Evolutionary conservation across 1,284 basidiomycete genomes (phyloP), one percentile per base, ranked within the genome.

Genomic region (Leccinum griseonigrum): DNA sequence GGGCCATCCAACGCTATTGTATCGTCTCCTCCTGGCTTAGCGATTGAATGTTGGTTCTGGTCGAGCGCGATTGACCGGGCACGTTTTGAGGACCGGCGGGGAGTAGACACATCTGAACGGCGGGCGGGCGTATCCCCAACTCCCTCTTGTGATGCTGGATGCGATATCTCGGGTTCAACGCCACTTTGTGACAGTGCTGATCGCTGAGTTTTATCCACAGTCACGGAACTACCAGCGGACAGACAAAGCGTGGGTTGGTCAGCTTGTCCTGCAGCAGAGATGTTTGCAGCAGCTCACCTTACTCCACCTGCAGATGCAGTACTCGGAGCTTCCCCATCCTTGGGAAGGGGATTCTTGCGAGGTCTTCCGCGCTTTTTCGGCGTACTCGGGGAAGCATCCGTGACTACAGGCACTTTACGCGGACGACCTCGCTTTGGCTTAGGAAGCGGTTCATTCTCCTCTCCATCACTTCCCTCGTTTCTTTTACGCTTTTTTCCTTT

Each of bases 361-460:
- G 79, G 79, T 57, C 78, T 68, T 32, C 76, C 78, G 7, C 70
- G 71, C 60, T 75, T 75, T 64, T 63, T 65, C 57, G 70, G 62
- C 22, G 54, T 32, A 40, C 57, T 54, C 10, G 56, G 54, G 8
- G 59, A 55, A 61, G 56, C 7, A 58, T 63, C 62, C 56, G 65
- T 36, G 40, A 28, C 54, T 58, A 52, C 48, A 54, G 63, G 50
- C n/a, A 58, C 51, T 61, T 77, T 81, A 43, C 68, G 71, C 4
- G 78, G 75, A 18, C 79, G 72, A 7, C 76, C 78, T 43, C 78
- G 73, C 57, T 72, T 79, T 54, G 58, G 71, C 68, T 76, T 80
- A 28, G 70, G 69, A 60, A 67, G 65, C 2, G 68, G 71, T 54
- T 66, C 78, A 74, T 58, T 65, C 52, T 69, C 34, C 57, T 63